Base-by-base conservation (phyloP, 306 rosid genomes). In the Chamaecrista fasciculata region DNA sequence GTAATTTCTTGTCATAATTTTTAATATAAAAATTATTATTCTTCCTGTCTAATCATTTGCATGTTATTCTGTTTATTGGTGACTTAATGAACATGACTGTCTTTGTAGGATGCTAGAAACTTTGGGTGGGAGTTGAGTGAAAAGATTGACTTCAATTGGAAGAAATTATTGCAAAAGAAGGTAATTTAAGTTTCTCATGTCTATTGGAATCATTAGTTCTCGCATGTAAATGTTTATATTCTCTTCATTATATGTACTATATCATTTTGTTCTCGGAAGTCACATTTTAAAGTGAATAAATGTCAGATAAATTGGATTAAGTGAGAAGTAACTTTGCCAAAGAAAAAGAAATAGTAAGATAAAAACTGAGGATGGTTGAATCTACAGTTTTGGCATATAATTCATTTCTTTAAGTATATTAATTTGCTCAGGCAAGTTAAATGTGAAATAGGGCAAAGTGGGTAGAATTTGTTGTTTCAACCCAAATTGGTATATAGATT, bases 101-200 rank as follows among this genome's bases (percentile, higher is more conserved):
- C 36, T 78, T 20, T 79, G 72, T 71, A 94, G 99, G 99, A 94
- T 81, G 90, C 99, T 56, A 81, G 89, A 71, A 84, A 77, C 74
- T 94, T 62, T 85, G 99, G 99, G 15, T 94, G 99, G 99, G 91
- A 91, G 62, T 63, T 94, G 86, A 87, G 62, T 73, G 96, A 91
- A 79, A 91, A 84, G 43, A 79, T 91, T 65, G 92, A 94, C 77
- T 94, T 90, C 83, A 84, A 86, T 77, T 94, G 99, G 97, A 88
- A 88, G 87, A 91, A 86, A 74, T 96, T 94, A 78, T 75, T 91
- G 84, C 81, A 88, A 44, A 94, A 94, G 81, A 94, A 94, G 99
- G 97, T 93, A 75, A 50, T 66, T 69, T 4, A 57, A 40, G 29
- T 11, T 74, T 76, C 52, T 60, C 12, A 2, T 61, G 31, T 5